Evolutionary conservation across 2,329 filamentous ascomycete genomes (phyloP), one percentile per base, ranked within the genome.

Genomic region (Sphaerulina populicola): DNA sequence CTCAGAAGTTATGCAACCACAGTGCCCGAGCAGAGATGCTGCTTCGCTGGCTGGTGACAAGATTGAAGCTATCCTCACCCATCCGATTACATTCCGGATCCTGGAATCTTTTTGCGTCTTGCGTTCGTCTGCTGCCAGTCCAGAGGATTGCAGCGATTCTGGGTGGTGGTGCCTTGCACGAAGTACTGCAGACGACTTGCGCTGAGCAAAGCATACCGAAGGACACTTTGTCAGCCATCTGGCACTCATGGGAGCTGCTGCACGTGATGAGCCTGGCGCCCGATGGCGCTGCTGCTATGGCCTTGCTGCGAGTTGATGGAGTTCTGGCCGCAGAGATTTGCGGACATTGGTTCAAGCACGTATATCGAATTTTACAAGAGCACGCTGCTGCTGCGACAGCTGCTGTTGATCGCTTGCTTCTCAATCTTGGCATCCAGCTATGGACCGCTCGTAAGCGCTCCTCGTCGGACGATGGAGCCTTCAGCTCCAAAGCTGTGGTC

Each of bases 61-160:
- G 78, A 62, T 57, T 84, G 47, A 77, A 73, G 58, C 64, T 68
- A 43, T 66, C 69, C 18, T 61, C 62, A 31, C 68, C 59, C 42
- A 74, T 73, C 47, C 71, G 74, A 45, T 64, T 68, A 31, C 70
- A 72, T 38, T 56, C 66, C n/a, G 61, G 62, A 41, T 69, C 72
- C 29, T 82, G 78, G 85, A 73, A 71, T 29, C 75, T 88, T 33
- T 66, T 89, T 21, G 72, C 74, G 40, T 76, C 76, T 52, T 72
- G 85, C 43, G 75, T 87, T 48, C 71, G 75, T 44, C 71, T 80
- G n/a, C 79, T 91, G 14, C 83, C 86, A 0, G 71, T 81, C 0
- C 82, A 85, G 41, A 82, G 80, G 9, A 73, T 87, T 21, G 85
- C 86, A 7, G 81, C 82, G 52, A 81, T 85, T 3, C 74, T 94